Evolutionary conservation across 139 green algal genomes (phyloP).

Genomic region (Micromonas commoda): DNA sequence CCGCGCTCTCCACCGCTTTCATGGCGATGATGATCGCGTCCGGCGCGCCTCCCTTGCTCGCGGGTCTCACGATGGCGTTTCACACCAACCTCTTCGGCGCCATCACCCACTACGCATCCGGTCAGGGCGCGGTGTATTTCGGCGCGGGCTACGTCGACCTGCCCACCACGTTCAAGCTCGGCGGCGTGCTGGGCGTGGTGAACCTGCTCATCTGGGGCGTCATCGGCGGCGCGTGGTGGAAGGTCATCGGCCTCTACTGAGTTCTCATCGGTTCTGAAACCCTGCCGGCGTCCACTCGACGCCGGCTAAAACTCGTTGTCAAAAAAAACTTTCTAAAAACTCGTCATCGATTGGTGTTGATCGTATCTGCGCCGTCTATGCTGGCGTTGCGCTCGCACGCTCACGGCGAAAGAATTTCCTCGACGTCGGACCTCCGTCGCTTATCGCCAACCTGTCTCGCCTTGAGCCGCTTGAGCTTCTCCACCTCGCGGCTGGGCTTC

Average conservation of each 20-base stretch:
- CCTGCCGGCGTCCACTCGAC: neutral
- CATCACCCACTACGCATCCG: slow-evolving; percentile 93
- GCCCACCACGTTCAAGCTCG: slow-evolving; percentile 65
- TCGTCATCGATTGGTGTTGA: neutral
- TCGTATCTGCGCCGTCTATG: neutral
- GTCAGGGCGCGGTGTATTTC: slow-evolving; percentile 88
- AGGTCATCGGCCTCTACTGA: slow-evolving; percentile 60
- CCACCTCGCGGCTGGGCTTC: neutral
- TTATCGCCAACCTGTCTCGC: too few species aligned
- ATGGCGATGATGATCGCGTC: slow-evolving; percentile 85
- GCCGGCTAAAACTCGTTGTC: too few species aligned
- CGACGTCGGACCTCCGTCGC: neutral
- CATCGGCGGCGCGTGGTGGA: slow-evolving; percentile 77
- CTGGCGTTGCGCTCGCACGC: neutral
- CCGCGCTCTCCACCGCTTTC: slow-evolving; percentile 88
- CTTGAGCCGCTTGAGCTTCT: neutral
- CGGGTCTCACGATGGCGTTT: slow-evolving; percentile 78
- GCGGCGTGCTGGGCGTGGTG: slow-evolving; percentile 59
- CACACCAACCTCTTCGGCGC: slow-evolving; percentile 94
- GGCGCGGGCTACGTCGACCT: slow-evolving; percentile 64
- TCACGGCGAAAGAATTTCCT: neutral
- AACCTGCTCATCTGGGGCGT: slow-evolving; percentile 62
- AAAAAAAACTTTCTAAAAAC: neutral
- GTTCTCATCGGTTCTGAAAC: neutral
- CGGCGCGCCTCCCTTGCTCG: slow-evolving; percentile 78